Conservation (phyloP, 1,139 yeast genomes). For the Geotrichum restrictum region DNA sequence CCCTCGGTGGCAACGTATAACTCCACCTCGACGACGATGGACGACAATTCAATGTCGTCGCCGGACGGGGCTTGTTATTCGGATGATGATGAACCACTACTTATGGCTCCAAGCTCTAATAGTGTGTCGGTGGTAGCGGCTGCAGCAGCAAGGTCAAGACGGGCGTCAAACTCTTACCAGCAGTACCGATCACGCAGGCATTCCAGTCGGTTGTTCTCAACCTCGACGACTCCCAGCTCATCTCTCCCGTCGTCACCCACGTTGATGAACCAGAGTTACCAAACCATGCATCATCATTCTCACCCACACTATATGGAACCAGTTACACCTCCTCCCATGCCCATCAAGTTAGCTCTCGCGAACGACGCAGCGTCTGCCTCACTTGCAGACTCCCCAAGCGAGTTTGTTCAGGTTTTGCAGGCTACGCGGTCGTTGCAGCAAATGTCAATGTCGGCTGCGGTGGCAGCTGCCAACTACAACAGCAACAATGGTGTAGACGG, state of each 20-base stretch:
- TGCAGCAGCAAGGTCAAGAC: conserved; percentile 4
- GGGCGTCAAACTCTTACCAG: background rate
- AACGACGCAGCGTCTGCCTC: conserved; percentile 23
- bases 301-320: conserved; percentile 4
- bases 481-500: no score
- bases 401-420: conserved; percentile 40
- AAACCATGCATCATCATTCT: conserved; percentile 2
- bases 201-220: conserved; percentile 6
- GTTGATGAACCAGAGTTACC: conserved; percentile 3
- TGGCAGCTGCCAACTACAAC: background rate
- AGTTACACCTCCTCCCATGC: conserved; percentile 29
- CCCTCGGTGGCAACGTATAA: conserved; percentile 5
- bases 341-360: conserved; percentile 28
- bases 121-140: background rate
- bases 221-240: conserved; percentile 11
- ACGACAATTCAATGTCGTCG: conserved; percentile 4
- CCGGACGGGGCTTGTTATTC: conserved; percentile 1
- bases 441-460: conserved; percentile 31
- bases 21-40: background rate
- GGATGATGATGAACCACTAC: conserved; percentile 6
- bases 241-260: conserved; percentile 4
- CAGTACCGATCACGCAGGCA: background rate
- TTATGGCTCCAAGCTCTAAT: conserved; percentile 1
- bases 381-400: conserved; percentile 33
- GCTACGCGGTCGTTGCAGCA: conserved; percentile 44